phyloP scores from a whole-genome alignment of 305 asterid genomes.

The Fraxinus ornus region DNA sequence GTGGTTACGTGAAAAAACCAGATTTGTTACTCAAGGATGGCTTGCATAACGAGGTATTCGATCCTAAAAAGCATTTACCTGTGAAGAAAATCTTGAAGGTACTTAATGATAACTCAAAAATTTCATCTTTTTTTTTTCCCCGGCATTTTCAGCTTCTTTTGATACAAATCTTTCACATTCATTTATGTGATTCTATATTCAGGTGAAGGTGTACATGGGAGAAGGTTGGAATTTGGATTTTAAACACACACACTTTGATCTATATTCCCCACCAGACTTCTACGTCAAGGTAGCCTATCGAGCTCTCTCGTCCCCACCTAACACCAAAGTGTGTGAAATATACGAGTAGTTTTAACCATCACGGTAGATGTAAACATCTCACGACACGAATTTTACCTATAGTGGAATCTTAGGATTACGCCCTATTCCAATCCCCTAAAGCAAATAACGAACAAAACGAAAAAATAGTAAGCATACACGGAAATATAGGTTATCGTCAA shows the following conservation, averaged over 20 bases:
- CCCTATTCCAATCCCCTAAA: no score
- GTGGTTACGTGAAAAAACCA: conserved; percentile 82
- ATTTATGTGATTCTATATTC: conserved; percentile 6
- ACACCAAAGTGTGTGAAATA: neutral
- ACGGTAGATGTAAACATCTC: neutral
- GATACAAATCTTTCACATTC: neutral
- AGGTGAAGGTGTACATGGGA: conserved; percentile 66
- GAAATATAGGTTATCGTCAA: neutral
- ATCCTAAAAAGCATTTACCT: conserved; percentile 49
- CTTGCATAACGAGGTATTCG: conserved; percentile 45
- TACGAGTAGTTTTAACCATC: neutral
- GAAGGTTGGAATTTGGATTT: conserved; percentile 63
- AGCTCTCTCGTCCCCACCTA: neutral
- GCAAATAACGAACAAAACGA: neutral
- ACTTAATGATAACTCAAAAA: neutral
- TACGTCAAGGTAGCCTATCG: conserved; percentile 48
- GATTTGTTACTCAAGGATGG: conserved; percentile 45
- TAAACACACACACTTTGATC: conserved; percentile 56
- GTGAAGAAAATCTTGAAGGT: conserved; percentile 64
- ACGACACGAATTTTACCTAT: neutral
- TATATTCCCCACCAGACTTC: conserved; percentile 65
- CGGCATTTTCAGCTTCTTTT: neutral
- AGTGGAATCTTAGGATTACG: neutral
- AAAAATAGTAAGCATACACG: neutral
- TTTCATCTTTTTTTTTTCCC: neutral